Base-by-base conservation (phyloP, 495 filamentous ascomycete genomes). In the Aspergillus biplanus region DNA sequence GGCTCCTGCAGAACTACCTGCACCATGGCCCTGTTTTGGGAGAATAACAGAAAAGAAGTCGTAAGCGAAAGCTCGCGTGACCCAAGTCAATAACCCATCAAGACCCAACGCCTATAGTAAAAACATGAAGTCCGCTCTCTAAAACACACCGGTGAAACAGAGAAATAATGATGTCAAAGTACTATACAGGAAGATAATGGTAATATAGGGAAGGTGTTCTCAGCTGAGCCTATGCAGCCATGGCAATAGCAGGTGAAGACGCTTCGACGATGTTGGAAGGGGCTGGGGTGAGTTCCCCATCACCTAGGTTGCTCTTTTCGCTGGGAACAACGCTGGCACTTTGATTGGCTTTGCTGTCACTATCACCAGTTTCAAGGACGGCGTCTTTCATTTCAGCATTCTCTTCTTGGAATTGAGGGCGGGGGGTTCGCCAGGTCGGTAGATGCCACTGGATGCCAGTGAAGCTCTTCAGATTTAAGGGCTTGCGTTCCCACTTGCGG, bases 391-490 rank as follows among this genome's bases (percentile, higher is more conserved):
- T 75, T 39, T 82, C 83, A 62, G 73, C 75, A 52, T 75, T 75
- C 33, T 67, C 63, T 15, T 73, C 73, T 9, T 78, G 46, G 35
- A 70, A 79, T 52, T 71, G 73, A 0, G 82, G 58, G 69, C 84
- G 87, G 18, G 90, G 91, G 7, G 90, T 87, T 46, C 86, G 88
- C 95, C 95, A 99, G 56, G 89, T 87, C 15, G 89, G 86, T 53
- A 97, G 79, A 61, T 90, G 84, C 95, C 95, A 98, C 34, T 83
- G 72, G 13, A 92, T 83, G 34, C 96, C 96, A 4, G 95, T 99
- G 73, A 99, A 99, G 68, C 88, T 95, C 82, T 96, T 95, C 59
- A 99, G 75, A 54, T 84, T 86, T 65, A 98, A 87, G 31, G 87
- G 86, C 56, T 91, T 90, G 73, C 87, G 91, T 67, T 86, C 79